A percentile compares a stretch with the other conserved stretches of the same genome.
Evolutionary conservation across 2,329 filamentous ascomycete genomes (phyloP).

Genomic region (Fusarium equiseti): DNA sequence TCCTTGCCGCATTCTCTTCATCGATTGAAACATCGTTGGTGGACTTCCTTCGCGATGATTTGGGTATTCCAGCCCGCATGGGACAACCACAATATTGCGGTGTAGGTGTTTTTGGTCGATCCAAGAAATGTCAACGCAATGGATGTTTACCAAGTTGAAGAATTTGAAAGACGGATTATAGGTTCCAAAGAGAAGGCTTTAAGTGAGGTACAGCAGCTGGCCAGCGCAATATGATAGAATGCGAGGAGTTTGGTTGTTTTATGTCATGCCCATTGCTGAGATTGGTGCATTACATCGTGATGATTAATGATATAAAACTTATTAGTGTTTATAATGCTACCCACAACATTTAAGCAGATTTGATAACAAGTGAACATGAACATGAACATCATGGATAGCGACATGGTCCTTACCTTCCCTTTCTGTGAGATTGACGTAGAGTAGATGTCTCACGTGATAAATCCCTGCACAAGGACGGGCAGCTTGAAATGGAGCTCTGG

Average conservation of each 20-base stretch:
- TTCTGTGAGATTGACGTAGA: not conserved
- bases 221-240: slow-evolving; percentile 7
- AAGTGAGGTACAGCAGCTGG: slow-evolving; percentile 1
- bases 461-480: slow-evolving; percentile 2
- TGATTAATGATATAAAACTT: not conserved
- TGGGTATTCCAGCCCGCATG: slow-evolving; percentile 44
- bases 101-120: slow-evolving; percentile 43
- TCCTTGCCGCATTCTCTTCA: slow-evolving; percentile 70
- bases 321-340: not conserved
- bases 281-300: slow-evolving; percentile 5
- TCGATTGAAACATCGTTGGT: slow-evolving; percentile 69
- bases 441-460: slow-evolving; percentile 35
- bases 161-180: not conserved
- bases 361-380: slow-evolving; percentile 9
- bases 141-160: slow-evolving; percentile 40
- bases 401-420: not conserved
- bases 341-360: not conserved
- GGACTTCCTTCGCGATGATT: slow-evolving; percentile 60
- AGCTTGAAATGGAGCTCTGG: not conserved
- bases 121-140: slow-evolving; percentile 40
- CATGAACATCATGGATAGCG: not conserved
- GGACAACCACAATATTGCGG: slow-evolving; percentile 43
- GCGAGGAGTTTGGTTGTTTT: slow-evolving; percentile 23
- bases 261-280: not conserved
- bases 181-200: not conserved